Base-by-base conservation (phyloP, 176 grass and related monocot genomes). In the Eleusine coracana region DNA sequence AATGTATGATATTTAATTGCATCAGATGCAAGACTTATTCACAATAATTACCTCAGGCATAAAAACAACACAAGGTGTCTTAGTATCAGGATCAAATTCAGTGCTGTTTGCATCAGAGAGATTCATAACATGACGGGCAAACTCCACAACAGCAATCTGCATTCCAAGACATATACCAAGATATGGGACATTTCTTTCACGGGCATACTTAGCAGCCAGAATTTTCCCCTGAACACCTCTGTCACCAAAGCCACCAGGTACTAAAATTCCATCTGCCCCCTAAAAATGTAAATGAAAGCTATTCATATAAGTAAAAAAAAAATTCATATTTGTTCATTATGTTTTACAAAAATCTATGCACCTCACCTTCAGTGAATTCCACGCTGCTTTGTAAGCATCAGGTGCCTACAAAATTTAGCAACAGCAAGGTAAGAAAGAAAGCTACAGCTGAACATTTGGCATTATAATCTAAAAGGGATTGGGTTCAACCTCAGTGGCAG, bases 211-310 rank as follows among this genome's bases (percentile, higher is more conserved):
- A 66, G 92, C 87, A 36, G 92, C 92, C 51, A 95, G 72, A 74
- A 95, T 90, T 89, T 95, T 95, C 72, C 92, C 92, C 80, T 92
- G 84, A 71, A 95, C 87, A 23, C 92, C 92, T 92, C 92, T 92
- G 58, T 92, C 89, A 74, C 92, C 92, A 81, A 95, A 95, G 80
- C 92, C 92, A 74, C 92, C 92, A 70, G 92, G 92, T 64, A 95
- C 92, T 42, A 95, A 87, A 90, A 95, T 77, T 15, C 92, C 92
- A 90, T 95, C 75, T 2, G 90, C 89, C 29, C 87, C 87, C 92
- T 95, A 59, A 73, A 71, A 75, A 59, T 7, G 36, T 73, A 87
- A 71, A 79, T 52, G 15, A 45, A 80, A 92, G 48, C 29, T 49
- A 25, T 84, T 92, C 48, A 80, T 61, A 66, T 50, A 75, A 84